Evolutionary conservation across 2,329 filamentous ascomycete genomes (phyloP), one percentile per base, ranked within the genome.

Genomic region (Plenodomus biglobosus): DNA sequence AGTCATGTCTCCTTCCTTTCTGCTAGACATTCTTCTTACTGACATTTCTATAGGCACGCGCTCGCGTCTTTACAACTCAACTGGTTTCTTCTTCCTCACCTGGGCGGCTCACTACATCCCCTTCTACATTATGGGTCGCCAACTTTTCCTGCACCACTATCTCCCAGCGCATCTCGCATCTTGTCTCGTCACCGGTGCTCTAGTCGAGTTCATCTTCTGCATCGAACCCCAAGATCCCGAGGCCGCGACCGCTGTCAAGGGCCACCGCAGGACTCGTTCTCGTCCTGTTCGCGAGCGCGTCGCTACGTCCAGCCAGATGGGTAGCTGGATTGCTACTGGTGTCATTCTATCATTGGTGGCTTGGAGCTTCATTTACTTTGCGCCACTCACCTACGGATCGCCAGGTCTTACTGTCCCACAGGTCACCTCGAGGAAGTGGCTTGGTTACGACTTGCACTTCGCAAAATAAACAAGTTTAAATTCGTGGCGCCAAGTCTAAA

Each of bases 81-180:
- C 94, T 0, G 94, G 94, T 19, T 99, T 99, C 83, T 95, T 99
- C 79, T 97, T 96, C 84, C 83, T 99, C 48, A 90, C 91, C 46
- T 99, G 94, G 94, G 91, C 90, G 13, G 92, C 91, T 2, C 94
- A 99, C 73, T 99, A 96, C 78, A 85, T 96, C 73, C 92, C 92
- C 43, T 99, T 99, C 80, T 99, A 85, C 77, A 84, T 96, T 56
- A 99, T 99, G 92, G 92, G 92, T 48, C 91, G 92, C 63, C 92
- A 99, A 73, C 85, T 96, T 57, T 99, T 99, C 85, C 75, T 99
- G 61, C 94, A 99, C 73, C 94, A 99, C 75, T 99, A 99, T 70
- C 83, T 99, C 3, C 94, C 94, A 0, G 90, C 94, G 1, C 94
- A 99, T 69, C 80, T 99, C 10, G 92, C 94, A 1, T 96, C 91